Evolutionary conservation across 768 basidiomycete genomes (phyloP), one percentile per base, ranked within the genome.

Genomic region (Suillus discolor): DNA sequence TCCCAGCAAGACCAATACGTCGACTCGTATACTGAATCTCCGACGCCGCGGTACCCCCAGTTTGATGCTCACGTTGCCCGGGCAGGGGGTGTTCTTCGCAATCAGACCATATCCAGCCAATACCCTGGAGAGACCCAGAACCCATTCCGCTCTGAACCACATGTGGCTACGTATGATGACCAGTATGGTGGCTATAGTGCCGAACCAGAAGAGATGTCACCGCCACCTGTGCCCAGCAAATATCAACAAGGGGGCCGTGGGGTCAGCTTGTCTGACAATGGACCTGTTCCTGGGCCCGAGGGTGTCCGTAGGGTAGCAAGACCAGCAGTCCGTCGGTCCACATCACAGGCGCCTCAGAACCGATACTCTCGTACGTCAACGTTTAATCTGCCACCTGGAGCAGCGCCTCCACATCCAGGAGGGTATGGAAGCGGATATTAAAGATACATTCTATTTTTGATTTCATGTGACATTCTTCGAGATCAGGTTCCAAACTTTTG

Each of bases 241-340:
- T 70, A 70, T 57, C 71, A 69, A 59, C 74, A 77, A 6, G 59
- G 54, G 12, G 54, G 59, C n/a, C 85, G 92, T 13, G 94, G 96
- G 28, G 84, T 97, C 57, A 89, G 89, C 54, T 77, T 98, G 64
- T 86, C 85, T 63, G 96, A 98, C 69, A 80, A 86, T 71, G 96
- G 96, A 16, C 94, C 93, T 45, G 91, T 96, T 2, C 89, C 92
- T 47, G 85, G 85, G 42, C 85, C 88, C 11, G 89, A 91, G 20
- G 90, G 91, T 62, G 94, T 95, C 34, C 85, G 94, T 47, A 79
- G 94, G 65, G 91, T 96, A 34, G 85, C 92, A 57, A 81, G 92
- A 71, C 87, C 84, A 57, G 72, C 80, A 11, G 78, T 78, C 45
- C 82, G 89, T 69, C 80, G 91, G 54, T 84, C 89, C 16, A 81